Conservation (phyloP, 192 early-diverging fungal genomes). For the Cetraspora pellucida region DNA sequence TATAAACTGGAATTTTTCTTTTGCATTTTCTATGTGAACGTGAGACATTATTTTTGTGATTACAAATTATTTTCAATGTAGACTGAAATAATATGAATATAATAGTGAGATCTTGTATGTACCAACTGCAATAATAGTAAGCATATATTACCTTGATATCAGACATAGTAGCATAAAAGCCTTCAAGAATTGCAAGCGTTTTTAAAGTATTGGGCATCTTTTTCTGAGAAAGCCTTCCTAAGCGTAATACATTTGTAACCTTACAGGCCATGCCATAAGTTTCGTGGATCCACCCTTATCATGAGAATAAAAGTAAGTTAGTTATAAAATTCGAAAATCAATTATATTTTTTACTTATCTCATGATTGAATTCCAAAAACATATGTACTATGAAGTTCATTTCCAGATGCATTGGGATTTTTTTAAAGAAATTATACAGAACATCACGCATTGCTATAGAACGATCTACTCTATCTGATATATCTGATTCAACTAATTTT, state of each 20-base stretch:
- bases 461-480: constrained; percentile 24
- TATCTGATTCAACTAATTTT: constrained; percentile 27
- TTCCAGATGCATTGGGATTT: constrained; percentile 30
- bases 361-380: background rate
- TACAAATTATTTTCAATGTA: constrained; percentile 24
- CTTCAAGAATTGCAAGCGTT: constrained; percentile 28
- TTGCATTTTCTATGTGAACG: constrained; percentile 26
- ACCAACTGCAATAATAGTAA: constrained; percentile 10
- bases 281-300: constrained; percentile 24
- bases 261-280: constrained; percentile 25
- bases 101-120: constrained; percentile 25
- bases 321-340: constrained; percentile 11
- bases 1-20: constrained; percentile 19
- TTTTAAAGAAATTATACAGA: constrained; percentile 32
- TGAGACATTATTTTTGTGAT: constrained; percentile 28
- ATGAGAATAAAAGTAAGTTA: constrained; percentile 21
- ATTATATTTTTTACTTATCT: constrained; percentile 15
- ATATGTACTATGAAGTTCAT: constrained; percentile 33
- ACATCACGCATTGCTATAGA: constrained; percentile 33
- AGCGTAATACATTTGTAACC: constrained; percentile 30
- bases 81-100: constrained; percentile 25
- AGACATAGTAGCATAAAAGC: constrained; percentile 26
- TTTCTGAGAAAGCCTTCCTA: constrained; percentile 12
- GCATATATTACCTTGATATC: constrained; percentile 30
- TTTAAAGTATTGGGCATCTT: constrained; percentile 24